Percentiles rank a stretch among this genome's conserved stretches.
Conservation (phyloP, 2,329 filamentous ascomycete genomes). For the Epichloe elymi region DNA sequence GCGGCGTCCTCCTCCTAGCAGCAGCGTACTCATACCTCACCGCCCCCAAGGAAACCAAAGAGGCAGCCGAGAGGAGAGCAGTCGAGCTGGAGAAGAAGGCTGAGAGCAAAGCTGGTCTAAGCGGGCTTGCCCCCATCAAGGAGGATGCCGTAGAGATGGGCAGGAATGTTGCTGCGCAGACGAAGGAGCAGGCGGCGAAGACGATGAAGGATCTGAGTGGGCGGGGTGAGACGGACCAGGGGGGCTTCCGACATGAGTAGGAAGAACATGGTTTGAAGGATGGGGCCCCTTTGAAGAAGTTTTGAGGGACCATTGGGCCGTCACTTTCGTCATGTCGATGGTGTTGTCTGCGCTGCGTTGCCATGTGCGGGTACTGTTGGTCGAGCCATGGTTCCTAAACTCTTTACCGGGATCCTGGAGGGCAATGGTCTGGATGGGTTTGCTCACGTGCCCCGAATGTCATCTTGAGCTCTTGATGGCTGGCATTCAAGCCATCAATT, state of each 20-base stretch:
- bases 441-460: slow-evolving; percentile 28
- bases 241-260: slow-evolving; percentile 19
- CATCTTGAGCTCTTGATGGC: not conserved
- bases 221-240: slow-evolving; percentile 15
- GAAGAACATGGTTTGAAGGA: not conserved
- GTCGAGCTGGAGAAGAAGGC: not conserved
- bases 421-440: slow-evolving; percentile 29
- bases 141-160: slow-evolving; percentile 5
- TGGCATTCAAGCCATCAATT: not conserved
- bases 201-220: slow-evolving; percentile 19
- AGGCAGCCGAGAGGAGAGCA: slow-evolving; percentile 7
- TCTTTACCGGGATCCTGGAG: slow-evolving; percentile 26
- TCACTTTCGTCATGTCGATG: no score
- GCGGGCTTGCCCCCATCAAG: slow-evolving; percentile 4
- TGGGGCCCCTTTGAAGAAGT: not conserved
- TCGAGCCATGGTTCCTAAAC: slow-evolving; percentile 54
- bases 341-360: no score
- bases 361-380: slow-evolving; percentile 54
- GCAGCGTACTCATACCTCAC: slow-evolving; percentile 17
- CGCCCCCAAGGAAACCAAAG: slow-evolving; percentile 4
- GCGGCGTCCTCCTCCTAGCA: slow-evolving; percentile 13
- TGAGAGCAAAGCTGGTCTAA: not conserved
- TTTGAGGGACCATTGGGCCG: not conserved
- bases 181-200: slow-evolving; percentile 12
- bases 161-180: slow-evolving; percentile 1